These are phyloP conservation scores for Trichoderma gracile DNA, from an alignment of 2,329 filamentous ascomycete species.

Conservation along the genomic window DNA sequence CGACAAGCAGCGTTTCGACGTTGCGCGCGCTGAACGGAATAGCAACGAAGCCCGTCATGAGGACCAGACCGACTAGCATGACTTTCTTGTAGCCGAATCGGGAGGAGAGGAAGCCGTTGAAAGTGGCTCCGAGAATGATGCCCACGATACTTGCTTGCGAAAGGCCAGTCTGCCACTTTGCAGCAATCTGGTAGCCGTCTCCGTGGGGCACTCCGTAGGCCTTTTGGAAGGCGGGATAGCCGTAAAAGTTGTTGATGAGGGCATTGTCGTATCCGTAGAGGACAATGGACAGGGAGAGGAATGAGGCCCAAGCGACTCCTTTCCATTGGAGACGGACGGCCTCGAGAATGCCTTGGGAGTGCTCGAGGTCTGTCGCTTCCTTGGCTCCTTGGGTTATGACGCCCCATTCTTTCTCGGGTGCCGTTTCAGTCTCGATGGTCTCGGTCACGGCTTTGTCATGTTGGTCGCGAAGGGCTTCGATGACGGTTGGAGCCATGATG, in stretches of 20 bases:
- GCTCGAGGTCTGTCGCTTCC: constrained; percentile 6
- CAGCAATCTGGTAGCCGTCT: constrained; percentile 37
- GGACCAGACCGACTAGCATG: constrained; percentile 38
- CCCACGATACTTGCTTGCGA: constrained; percentile 51
- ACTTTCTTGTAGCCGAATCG: constrained; percentile 46
- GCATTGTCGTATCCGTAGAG: constrained; percentile 47
- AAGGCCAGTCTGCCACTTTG: constrained; percentile 53
- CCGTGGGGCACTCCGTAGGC: constrained; percentile 35
- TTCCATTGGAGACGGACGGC: constrained; percentile 17
- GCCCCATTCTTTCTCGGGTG: constrained; percentile 12
- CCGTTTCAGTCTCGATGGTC: background rate
- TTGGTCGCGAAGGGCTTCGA: background rate
- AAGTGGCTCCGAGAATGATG: constrained; percentile 30
- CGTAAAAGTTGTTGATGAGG: constrained; percentile 43
- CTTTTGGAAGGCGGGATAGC: constrained; percentile 34
- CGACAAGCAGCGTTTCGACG: constrained; percentile 42
- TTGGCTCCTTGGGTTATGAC: constrained; percentile 8
- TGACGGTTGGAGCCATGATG: constrained; percentile 1
- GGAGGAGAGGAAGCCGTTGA: constrained; percentile 35
- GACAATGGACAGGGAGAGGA: constrained; percentile 33
- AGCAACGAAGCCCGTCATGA: constrained; percentile 47
- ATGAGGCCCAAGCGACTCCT: constrained; percentile 13
- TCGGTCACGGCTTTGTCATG: background rate
- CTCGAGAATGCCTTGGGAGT: constrained; percentile 20
- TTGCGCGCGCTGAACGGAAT: constrained; percentile 48